Conservation (phyloP, 305 asterid species). For the Andrographis paniculata region DNA sequence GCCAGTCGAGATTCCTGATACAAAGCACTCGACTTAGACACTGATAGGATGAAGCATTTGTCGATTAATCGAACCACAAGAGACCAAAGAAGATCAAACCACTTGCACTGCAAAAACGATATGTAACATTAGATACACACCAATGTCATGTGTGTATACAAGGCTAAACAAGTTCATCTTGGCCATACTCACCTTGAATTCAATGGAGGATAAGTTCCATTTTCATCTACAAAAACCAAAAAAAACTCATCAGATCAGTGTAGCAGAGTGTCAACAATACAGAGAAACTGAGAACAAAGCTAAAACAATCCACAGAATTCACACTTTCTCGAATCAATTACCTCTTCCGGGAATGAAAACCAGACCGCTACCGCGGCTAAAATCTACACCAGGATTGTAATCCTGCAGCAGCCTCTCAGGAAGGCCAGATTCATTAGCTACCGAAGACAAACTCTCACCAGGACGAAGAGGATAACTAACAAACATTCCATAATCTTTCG, state of each 20-base stretch:
- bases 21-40: constrained; percentile 20
- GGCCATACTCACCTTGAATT: constrained; percentile 40
- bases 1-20: constrained; percentile 62
- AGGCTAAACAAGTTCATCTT: constrained; percentile 12
- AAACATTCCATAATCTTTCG: constrained; percentile 46
- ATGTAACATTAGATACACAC: constrained; percentile 20
- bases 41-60: constrained; percentile 3
- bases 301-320: not conserved
- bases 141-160: not conserved
- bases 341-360: constrained; percentile 65
- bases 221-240: constrained; percentile 76
- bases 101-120: constrained; percentile 57
- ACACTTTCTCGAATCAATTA: constrained; percentile 10
- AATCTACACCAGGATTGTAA: constrained; percentile 52
- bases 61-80: constrained; percentile 10
- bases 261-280: not conserved
- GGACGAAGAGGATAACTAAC: constrained; percentile 50
- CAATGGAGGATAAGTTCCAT: constrained; percentile 67
- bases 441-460: constrained; percentile 25
- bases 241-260: too few relatives aligned
- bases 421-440: constrained; percentile 28
- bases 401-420: constrained; percentile 39
- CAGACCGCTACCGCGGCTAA: constrained; percentile 43
- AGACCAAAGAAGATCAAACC: constrained; percentile 38
- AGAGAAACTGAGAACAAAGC: not conserved